A percentile compares a stretch with the other conserved stretches of the same genome.
These are phyloP conservation scores for Cinnamomum micranthum DNA, from an alignment of 164 flowering plant species.

Conservation along the genomic window DNA sequence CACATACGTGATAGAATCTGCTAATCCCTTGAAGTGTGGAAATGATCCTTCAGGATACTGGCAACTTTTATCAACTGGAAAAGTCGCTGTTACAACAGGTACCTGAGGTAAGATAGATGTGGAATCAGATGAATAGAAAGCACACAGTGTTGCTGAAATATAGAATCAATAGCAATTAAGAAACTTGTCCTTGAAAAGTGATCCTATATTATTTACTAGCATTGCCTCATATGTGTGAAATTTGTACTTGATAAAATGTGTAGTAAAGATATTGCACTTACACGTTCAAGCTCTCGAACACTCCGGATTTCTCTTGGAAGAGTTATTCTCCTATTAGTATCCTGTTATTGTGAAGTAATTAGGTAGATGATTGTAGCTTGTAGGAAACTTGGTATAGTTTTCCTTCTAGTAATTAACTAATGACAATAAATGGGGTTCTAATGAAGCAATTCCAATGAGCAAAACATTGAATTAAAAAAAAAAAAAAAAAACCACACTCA, in stretches of 20 bases:
- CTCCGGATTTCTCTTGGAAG: conserved; percentile 91
- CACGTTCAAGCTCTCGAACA: conserved; percentile 81
- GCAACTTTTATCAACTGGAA: conserved; percentile 82
- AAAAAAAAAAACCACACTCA: background rate
- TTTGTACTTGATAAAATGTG: background rate
- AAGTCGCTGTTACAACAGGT: conserved; percentile 85
- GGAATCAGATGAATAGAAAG: background rate
- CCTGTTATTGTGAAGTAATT: conserved; percentile 45
- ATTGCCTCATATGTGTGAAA: background rate
- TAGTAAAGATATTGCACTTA: conserved; percentile 33
- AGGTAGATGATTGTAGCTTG: conserved; percentile 4
- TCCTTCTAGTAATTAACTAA: background rate
- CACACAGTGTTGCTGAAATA: background rate
- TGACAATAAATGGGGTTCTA: background rate
- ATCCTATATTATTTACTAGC: background rate
- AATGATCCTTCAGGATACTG: conserved; percentile 83
- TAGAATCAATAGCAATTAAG: background rate
- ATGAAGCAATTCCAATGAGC: background rate
- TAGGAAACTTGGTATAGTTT: background rate
- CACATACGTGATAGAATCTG: conserved; percentile 80
- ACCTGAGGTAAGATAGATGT: conserved; percentile 46
- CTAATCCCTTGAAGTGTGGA: conserved; percentile 84
- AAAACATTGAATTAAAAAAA: background rate
- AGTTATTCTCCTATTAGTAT: conserved; percentile 55
- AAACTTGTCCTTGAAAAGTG: background rate